A percentile compares a stretch with the other conserved stretches of the same genome.
Conservation (phyloP, 2,329 filamentous ascomycete genomes). For the Alternaria metachromatica region DNA sequence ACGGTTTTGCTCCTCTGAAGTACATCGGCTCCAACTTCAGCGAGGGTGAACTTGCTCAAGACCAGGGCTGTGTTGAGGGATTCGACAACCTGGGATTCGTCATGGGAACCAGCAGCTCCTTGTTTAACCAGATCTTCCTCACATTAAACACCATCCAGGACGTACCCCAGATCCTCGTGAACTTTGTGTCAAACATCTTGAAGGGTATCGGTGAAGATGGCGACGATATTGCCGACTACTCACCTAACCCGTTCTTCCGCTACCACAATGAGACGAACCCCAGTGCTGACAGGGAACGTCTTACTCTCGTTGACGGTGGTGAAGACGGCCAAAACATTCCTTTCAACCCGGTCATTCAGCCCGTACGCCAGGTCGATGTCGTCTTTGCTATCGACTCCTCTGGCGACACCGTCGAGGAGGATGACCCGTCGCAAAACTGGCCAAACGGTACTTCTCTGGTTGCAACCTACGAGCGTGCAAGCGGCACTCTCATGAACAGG, state of each 20-base stretch:
- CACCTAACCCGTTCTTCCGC: slow-evolving; percentile 76
- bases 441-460: slow-evolving; percentile 79
- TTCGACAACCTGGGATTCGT: slow-evolving; percentile 84
- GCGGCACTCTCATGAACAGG: slow-evolving; percentile 66
- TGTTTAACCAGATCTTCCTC: slow-evolving; percentile 82
- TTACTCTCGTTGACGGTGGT: slow-evolving; percentile 80
- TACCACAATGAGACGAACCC: slow-evolving; percentile 67
- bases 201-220: slow-evolving; percentile 62
- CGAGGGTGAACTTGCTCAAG: slow-evolving; percentile 62
- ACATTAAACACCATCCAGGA: slow-evolving; percentile 63
- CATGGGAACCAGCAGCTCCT: slow-evolving; percentile 83
- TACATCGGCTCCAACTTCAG: slow-evolving; percentile 78
- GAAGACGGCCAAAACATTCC: slow-evolving; percentile 82
- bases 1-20: slow-evolving; percentile 72
- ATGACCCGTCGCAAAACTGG: slow-evolving; percentile 60
- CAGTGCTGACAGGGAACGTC: slow-evolving; percentile 59
- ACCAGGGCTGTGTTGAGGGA: slow-evolving; percentile 72
- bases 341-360: slow-evolving; percentile 77
- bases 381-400: slow-evolving; percentile 83
- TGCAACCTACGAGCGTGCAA: slow-evolving; percentile 73
- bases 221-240: slow-evolving; percentile 76
- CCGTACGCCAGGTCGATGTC: slow-evolving; percentile 74
- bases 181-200: slow-evolving; percentile 62
- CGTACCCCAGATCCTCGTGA: slow-evolving; percentile 59
- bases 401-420: slow-evolving; percentile 66